Base-by-base conservation (phyloP, 1,284 basidiomycete genomes). In the Xerocomus nothofagi region DNA sequence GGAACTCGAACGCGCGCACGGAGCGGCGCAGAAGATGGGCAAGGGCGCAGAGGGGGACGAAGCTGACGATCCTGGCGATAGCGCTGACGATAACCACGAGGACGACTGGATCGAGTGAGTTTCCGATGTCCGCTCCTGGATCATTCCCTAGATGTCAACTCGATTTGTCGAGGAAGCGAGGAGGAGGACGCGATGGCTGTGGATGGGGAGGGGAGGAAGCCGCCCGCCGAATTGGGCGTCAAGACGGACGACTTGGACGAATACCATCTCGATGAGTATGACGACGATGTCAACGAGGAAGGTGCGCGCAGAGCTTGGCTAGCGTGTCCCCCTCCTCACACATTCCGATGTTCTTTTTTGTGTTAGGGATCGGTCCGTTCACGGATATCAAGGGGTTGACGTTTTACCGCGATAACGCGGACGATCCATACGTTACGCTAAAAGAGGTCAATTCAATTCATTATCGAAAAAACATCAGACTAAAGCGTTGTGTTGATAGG, bases 381-480 rank as follows among this genome's bases (percentile, higher is more conserved):
- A 93, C 88, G 69, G 97, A 93, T 65, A 93, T 99, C 71, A 97
- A 97, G 67, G 95, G 96, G 6, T 73, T 99, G 45, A 88, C 89
- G 32, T 97, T 91, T 67, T 95, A 98, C 70, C 84, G 86, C 44
- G 84, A 91, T 63, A 94, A 96, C 66, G 81, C 91, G 49, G 93
- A 98, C 39, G 97, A 99, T 71, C 97, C 97, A 1, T 99, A 96
- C 67, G 91, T 99, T 60, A 99, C 96, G 0, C 72, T 99, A 27
- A 94, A 97, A 77, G 91, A 95, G 66, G 92, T 91, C 57, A 33
- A 81, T 70, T 23, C 21, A 15, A 17, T 40, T 24, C 24, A 39
- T n/a, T 18, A 11, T 50, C 32, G 15, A 9, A n/a, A 27, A 27
- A 27, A 11, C 8, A 1, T 37, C 10, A 31, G 24, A 39, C 56